Base-by-base conservation (phyloP, 2,329 filamentous ascomycete species). In the Fusarium tupiense region DNA sequence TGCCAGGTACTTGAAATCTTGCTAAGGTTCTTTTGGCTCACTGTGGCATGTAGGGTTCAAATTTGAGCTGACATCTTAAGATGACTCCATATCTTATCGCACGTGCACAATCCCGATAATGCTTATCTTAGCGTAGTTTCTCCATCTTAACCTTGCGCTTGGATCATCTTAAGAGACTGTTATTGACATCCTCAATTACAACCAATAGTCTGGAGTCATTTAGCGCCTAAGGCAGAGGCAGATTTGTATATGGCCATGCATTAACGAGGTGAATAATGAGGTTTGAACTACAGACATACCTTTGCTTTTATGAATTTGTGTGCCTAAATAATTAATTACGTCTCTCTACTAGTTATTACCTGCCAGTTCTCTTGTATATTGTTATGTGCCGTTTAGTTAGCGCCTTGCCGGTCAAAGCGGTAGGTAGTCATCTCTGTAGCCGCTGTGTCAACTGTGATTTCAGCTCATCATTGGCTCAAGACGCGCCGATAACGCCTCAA, bases 161-260 rank as follows among this genome's bases (percentile, higher is more conserved):
- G 35, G 35, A 9, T 17, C 8, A 37, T 37, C 35, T 37, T 17
- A 37, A 40, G 33, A n/a, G n/a, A 29, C 19, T 22, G 11, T 40
- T 40, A 19, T 5, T 24, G 16, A 1, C n/a, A 19, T 44, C 19
- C 1, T 24, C 2, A 24, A 0, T 11, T 46, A 11, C n/a, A 46
- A 26, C 43, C 43, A 46, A 46, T 46, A 19, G n/a, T 13, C 10
- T 26, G 3, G 17, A 46, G n/a, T 46, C 6, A 13, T 13, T 46
- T 26, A 46, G 43, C n/a, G 43, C n/a, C n/a, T n/a, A n/a, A n/a
- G n/a, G n/a, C n/a, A n/a, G n/a, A n/a, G n/a, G n/a, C n/a, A n/a
- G n/a, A n/a, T n/a, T n/a, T n/a, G n/a, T n/a, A n/a, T n/a, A n/a
- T n/a, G n/a, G n/a, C n/a, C n/a, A n/a, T n/a, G n/a, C n/a, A n/a